These are phyloP conservation scores for Sarcocystis neurona DNA, from an alignment of 169 alveolate genomes.

Conservation along the genomic window DNA sequence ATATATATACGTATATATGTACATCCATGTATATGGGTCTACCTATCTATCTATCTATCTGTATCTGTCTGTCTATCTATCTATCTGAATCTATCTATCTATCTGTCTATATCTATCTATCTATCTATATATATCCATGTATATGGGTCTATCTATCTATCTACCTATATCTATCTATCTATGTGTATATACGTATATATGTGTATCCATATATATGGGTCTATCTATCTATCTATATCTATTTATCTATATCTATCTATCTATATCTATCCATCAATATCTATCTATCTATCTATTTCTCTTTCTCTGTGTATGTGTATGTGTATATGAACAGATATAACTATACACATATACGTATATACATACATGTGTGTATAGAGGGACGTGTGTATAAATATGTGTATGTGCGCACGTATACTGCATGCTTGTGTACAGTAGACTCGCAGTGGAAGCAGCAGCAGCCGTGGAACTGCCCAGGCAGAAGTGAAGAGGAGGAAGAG, in stretches of 20 bases:
- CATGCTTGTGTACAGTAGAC: background rate
- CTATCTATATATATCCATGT: background rate
- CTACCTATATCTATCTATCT: no score
- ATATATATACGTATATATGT: no score
- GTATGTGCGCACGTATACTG: background rate
- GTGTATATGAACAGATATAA: background rate
- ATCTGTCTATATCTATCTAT: no score
- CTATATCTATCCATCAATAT: background rate
- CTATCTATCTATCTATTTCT: no score
- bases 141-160: no score
- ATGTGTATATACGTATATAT: background rate
- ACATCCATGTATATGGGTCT: no score
- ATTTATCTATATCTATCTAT: background rate
- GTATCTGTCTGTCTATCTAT: no score
- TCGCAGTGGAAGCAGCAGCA: background rate
- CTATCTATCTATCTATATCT: background rate
- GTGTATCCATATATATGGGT: no score
- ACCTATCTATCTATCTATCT: background rate
- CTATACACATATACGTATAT: background rate
- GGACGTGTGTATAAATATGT: background rate
- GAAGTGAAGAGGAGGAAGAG: constrained; percentile 5
- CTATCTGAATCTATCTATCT: background rate
- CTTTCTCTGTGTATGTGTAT: background rate
- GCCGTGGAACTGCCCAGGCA: background rate
- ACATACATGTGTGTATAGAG: background rate